These are phyloP conservation scores for Boletus sp. DNA, from an alignment of 768 basidiomycete species.

Conservation along the genomic window DNA sequence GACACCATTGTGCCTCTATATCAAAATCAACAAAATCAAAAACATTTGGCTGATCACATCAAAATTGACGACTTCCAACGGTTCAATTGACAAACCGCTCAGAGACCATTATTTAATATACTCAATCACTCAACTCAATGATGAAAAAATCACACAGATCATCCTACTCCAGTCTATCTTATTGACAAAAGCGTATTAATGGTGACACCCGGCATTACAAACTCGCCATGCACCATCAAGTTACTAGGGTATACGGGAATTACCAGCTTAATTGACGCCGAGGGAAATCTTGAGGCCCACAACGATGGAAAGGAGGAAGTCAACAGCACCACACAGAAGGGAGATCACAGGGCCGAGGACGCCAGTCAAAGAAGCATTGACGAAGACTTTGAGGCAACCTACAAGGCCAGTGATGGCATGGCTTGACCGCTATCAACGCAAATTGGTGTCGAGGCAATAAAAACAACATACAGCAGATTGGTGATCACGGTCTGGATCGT, in stretches of 20 bases:
- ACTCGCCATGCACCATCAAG: constrained; percentile 9
- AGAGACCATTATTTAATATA: no score
- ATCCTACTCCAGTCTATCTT: not conserved
- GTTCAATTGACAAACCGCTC: no score
- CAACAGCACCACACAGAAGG: not conserved
- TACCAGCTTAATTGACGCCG: constrained; percentile 1
- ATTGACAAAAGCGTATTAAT: not conserved
- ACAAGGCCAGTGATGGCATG: constrained; percentile 5
- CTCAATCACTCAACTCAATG: not conserved
- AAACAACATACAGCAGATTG: constrained; percentile 13
- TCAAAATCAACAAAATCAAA: no score
- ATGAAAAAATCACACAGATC: not conserved
- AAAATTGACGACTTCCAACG: no score
- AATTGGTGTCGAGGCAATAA: not conserved
- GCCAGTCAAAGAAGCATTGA: not conserved
- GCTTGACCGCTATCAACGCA: not conserved
- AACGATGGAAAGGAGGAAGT: constrained; percentile 5
- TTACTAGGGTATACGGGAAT: not conserved
- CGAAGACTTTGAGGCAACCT: constrained; percentile 11
- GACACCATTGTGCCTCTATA: no score
- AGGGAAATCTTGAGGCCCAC: not conserved
- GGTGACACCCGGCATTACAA: constrained; percentile 10
- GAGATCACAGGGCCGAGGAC: constrained; percentile 9
- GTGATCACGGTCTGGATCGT: constrained; percentile 1
- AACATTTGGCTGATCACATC: no score